These are phyloP conservation scores for Boletus vermiculosoides DNA, from an alignment of 768 basidiomycete genomes.

Conservation along the genomic window DNA sequence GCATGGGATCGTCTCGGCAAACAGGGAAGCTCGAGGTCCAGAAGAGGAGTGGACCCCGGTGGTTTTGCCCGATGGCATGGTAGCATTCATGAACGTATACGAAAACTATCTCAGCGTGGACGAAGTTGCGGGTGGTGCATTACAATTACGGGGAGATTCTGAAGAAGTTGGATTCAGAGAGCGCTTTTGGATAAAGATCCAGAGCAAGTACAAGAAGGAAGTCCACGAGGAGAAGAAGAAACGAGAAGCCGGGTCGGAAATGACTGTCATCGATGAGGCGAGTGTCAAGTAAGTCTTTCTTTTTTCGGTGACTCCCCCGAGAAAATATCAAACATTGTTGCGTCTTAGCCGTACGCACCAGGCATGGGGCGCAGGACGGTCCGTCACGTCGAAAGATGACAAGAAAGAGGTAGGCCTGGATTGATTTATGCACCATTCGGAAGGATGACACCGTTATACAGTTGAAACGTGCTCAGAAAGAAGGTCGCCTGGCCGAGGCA, in stretches of 20 bases:
- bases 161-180: conserved; percentile 85
- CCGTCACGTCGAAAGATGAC: conserved; percentile 66
- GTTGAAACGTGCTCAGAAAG: conserved; percentile 77
- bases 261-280: conserved; percentile 65
- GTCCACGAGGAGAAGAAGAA: conserved; percentile 74
- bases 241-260: conserved; percentile 54
- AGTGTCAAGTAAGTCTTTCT: conserved; percentile 60
- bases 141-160: conserved; percentile 79
- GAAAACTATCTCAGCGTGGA: conserved; percentile 86
- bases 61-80: conserved; percentile 79
- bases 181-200: conserved; percentile 86
- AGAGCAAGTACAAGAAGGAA: conserved; percentile 85
- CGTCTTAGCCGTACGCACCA: conserved; percentile 64
- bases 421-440: conserved; percentile 3
- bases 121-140: conserved; percentile 78
- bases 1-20: conserved; percentile 79
- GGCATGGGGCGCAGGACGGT: conserved; percentile 81
- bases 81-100: conserved; percentile 84
- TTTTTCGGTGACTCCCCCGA: conserved; percentile 1
- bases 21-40: conserved; percentile 85
- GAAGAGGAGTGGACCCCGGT: conserved; percentile 95
- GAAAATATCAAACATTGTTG: conserved; percentile 1
- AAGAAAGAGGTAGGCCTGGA: conserved; percentile 60
- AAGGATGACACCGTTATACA: conserved; percentile 29
- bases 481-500: conserved; percentile 78